Conservation (phyloP, 495 filamentous ascomycete species). For the Penicillium longicatenatum region DNA sequence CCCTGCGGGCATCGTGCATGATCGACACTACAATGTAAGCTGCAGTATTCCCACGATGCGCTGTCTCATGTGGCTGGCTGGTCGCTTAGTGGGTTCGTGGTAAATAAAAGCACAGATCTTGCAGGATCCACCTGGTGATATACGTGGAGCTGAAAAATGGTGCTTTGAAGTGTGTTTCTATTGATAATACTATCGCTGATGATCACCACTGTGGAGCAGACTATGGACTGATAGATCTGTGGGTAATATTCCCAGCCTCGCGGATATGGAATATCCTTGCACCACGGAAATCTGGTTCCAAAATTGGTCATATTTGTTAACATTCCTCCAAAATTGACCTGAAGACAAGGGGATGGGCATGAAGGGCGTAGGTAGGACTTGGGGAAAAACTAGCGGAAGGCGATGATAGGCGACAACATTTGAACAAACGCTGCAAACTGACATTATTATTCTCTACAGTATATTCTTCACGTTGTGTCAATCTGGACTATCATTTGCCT, state of each 20-base stretch:
- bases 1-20: neutral
- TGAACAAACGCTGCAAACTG: neutral
- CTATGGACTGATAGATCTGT: too few relatives aligned
- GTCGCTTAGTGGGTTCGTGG: neutral
- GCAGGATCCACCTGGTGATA: neutral
- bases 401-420: neutral
- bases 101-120: neutral
- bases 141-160: neutral
- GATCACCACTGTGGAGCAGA: too few relatives aligned
- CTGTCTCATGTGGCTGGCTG: neutral
- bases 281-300: too few relatives aligned
- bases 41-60: neutral
- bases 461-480: too few relatives aligned
- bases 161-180: neutral
- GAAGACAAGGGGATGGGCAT: neutral
- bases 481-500: too few relatives aligned
- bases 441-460: too few relatives aligned
- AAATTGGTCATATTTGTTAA: neutral
- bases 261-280: too few relatives aligned
- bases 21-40: neutral
- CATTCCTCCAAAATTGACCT: neutral
- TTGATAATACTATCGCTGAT: neutral
- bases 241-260: neutral
- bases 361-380: too few relatives aligned
- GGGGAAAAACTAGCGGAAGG: neutral